These are phyloP conservation scores for Sonneratia caseolaris DNA, from an alignment of 345 rosid genomes.

Conservation along the genomic window DNA sequence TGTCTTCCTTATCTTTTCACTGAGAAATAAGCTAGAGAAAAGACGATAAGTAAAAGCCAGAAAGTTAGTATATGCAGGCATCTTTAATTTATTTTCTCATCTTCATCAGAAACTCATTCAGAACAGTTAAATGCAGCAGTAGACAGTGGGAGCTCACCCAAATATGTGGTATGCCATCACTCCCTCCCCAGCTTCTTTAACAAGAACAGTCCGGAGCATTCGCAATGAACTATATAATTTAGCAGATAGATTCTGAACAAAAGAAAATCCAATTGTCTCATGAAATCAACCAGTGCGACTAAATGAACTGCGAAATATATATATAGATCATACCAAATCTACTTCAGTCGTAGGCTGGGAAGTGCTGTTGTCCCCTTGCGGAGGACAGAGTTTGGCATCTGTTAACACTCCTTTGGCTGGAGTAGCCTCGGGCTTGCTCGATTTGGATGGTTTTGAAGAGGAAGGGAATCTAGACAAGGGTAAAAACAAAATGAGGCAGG, in stretches of 20 bases:
- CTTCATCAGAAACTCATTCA: background rate
- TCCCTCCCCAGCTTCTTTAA: conserved; percentile 78
- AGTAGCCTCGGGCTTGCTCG: conserved; percentile 43
- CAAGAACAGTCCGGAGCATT: conserved; percentile 62
- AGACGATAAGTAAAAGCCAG: background rate
- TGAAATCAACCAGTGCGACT: background rate
- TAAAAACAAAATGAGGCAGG: background rate
- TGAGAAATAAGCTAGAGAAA: background rate
- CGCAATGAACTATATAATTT: conserved; percentile 58
- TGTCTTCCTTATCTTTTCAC: background rate
- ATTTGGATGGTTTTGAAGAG: conserved; percentile 43
- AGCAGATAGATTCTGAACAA: conserved; percentile 59
- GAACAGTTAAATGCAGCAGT: background rate
- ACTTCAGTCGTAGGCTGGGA: conserved; percentile 32
- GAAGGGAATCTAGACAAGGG: conserved; percentile 60
- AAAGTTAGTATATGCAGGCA: background rate
- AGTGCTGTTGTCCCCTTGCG: conserved; percentile 25
- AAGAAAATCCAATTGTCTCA: background rate
- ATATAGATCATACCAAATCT: conserved; percentile 25
- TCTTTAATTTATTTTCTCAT: background rate
- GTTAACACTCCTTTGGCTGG: conserved; percentile 57
- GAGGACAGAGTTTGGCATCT: conserved; percentile 44
- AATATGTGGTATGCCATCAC: conserved; percentile 93
- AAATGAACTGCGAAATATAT: background rate
- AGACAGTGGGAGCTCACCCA: conserved; percentile 35